Base-by-base conservation (phyloP, 1,284 basidiomycete genomes). In the Ganoderma meredithae region DNA sequence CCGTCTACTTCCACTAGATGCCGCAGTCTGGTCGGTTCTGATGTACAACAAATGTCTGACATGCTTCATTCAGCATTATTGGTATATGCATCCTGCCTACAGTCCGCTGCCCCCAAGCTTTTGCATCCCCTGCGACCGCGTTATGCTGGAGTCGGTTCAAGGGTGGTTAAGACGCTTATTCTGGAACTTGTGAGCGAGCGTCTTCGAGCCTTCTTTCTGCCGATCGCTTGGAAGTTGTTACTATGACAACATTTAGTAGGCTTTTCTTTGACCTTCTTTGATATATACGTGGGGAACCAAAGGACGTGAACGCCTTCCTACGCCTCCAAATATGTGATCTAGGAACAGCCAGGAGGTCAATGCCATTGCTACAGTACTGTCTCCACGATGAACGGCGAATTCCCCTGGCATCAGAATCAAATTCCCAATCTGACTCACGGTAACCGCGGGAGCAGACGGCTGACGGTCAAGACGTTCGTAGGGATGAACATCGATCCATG, bases 1-100 rank as follows among this genome's bases (percentile, higher is more conserved):
- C 75, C 56, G 65, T 76, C 61, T 77, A 80, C 71, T 77, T 69
- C 69, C 78, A 79, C 67, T 79, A 25, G 25, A 25, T 13, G n/a
- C 39, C 12, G n/a, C 19, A 8, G 7, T 47, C 10, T 7, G 44
- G 7, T 47, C 43, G 19, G 19, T 8, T 17, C 44, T n/a, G 44
- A 47, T 47, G 44, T 47, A 22, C 44, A 47, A 47, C 44, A 22
- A 47, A 8, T 47, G 5, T 19, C 15, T 22, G 44, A n/a, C 7
- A 8, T 19, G 44, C 5, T 47, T 7, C 22, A n/a, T 8, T n/a
- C 8, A 44, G 7, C 9, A 22, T 47, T 22, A 19, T 19, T 22
- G 19, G n/a, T 47, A 47, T 47, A 47, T 22, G 44, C 44, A n/a
- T n/a, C 19, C n/a, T 47, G 0, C 19, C 19, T 10, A 6, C 22